phyloP scores from a whole-genome alignment of 2,329 filamentous ascomycete genomes.

The Colletotrichum sp. region DNA sequence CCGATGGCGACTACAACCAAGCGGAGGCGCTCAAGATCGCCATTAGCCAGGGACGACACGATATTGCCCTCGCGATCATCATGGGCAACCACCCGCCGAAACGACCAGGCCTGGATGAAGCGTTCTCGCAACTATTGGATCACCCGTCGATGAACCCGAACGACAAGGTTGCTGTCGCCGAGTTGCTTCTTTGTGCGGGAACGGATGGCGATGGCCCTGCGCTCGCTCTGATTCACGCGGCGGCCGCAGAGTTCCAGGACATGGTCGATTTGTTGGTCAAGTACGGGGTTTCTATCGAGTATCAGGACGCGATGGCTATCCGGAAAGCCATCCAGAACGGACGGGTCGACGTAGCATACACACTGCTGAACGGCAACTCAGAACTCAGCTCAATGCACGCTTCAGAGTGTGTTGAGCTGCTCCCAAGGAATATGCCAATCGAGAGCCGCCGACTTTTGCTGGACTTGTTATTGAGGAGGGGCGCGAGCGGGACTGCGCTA shows the following conservation, averaged over 20 bases:
- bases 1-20: conserved; percentile 57
- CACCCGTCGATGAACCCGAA: conserved; percentile 51
- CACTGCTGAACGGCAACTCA: conserved; percentile 51
- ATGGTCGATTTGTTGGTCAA: conserved; percentile 59
- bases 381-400: conserved; percentile 48
- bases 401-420: conserved; percentile 53
- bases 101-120: conserved; percentile 51
- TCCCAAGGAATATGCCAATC: conserved; percentile 51
- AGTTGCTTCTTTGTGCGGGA: conserved; percentile 63
- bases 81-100: conserved; percentile 58
- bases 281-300: conserved; percentile 61
- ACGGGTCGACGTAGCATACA: conserved; percentile 50
- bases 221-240: conserved; percentile 52
- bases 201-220: conserved; percentile 57
- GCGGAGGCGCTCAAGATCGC: conserved; percentile 58
- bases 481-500: conserved; percentile 51
- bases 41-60: conserved; percentile 52
- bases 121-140: conserved; percentile 52
- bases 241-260: conserved; percentile 54
- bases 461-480: conserved; percentile 51
- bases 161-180: conserved; percentile 56
- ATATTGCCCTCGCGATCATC: conserved; percentile 60
- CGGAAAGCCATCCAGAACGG: conserved; percentile 53
- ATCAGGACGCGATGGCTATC: conserved; percentile 54
- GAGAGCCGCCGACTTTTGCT: conserved; percentile 52